Conservation (phyloP, 352 stramenopile genomes). For the Blastocystis sp. region DNA sequence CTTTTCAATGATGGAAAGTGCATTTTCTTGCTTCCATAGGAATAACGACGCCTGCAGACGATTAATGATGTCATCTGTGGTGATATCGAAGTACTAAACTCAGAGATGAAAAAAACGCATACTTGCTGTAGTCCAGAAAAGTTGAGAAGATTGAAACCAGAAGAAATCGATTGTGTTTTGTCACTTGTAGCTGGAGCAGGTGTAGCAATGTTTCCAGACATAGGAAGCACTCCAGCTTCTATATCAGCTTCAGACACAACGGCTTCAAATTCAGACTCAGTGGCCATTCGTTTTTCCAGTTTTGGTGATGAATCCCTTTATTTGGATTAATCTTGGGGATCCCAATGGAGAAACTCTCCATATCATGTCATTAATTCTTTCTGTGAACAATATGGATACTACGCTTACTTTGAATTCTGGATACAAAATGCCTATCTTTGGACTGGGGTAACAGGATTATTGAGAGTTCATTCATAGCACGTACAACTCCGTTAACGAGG, state of each 20-base stretch:
- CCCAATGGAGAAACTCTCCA: not conserved
- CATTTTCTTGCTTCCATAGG: not conserved
- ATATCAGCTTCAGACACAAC: not conserved
- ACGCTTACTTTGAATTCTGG: conserved; percentile 45
- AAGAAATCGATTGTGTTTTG: not conserved
- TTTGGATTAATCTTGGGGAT: not conserved
- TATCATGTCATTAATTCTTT: not conserved
- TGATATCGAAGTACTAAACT: not conserved
- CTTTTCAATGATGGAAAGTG: not conserved
- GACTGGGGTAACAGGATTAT: conserved; percentile 29
- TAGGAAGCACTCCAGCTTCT: not conserved
- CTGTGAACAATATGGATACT: not conserved
- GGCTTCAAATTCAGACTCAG: not conserved
- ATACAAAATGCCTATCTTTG: conserved; percentile 39
- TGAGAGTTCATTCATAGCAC: conserved; percentile 32
- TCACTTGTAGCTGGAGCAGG: not conserved
- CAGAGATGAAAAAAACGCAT: not conserved
- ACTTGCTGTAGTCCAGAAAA: not conserved
- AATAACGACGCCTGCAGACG: not conserved
- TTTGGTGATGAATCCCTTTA: too few relatives aligned
- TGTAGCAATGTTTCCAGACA: not conserved
- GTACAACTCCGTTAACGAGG: not conserved
- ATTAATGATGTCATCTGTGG: not conserved
- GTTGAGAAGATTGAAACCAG: not conserved
- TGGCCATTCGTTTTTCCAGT: not conserved